Base-by-base conservation (phyloP, 2,329 filamentous ascomycete genomes). In the Ascochyta koolunga region DNA sequence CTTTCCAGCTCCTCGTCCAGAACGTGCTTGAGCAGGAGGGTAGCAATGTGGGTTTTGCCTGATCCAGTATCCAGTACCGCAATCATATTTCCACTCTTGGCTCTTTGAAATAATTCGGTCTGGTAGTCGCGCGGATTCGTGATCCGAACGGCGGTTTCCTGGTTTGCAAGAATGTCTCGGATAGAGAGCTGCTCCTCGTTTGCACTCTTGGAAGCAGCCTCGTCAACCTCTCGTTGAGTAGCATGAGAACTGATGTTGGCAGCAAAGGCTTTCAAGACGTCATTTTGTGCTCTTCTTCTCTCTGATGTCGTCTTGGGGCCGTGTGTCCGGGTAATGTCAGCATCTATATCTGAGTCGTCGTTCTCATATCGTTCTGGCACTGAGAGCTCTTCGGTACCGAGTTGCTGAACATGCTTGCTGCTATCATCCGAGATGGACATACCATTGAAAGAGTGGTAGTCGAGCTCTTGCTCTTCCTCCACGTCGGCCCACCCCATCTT, bases 21-120 rank as follows among this genome's bases (percentile, higher is more conserved):
- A 9, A 86, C 82, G 71, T 96, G 85, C 33, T 87, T 86, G 21
- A 98, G 82, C 5, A 99, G 81, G 2, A 98, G 82, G 1, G 91
- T 92, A 0, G 95, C 93, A 64, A 99, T 97, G n/a, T 97, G 80
- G 0, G 95, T 99, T 76, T 99, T 99, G 2, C 95, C 95, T 3
- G 91, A 92, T 11, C 95, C 91, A n/a, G 93, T 97, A 67, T 96
- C 92, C 1, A 98, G 82, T 1, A 99, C 95, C 0, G 95, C 93
- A 62, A 99, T 96, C 7, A 88, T 89, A 69, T 99, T 99, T 62
- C 88, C 84, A 45, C 83, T 70, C 69, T 95, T 96, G 4, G 95
- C 93, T 59, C 85, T 85, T 72, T 97, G 91, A 67, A 95, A 98
- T 0, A 99, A 82, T 70, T 98, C 93, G 11, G 90, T 79, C 72